Conservation (phyloP, 2,329 filamentous ascomycete genomes). For the Colletotrichum theobromicola region DNA sequence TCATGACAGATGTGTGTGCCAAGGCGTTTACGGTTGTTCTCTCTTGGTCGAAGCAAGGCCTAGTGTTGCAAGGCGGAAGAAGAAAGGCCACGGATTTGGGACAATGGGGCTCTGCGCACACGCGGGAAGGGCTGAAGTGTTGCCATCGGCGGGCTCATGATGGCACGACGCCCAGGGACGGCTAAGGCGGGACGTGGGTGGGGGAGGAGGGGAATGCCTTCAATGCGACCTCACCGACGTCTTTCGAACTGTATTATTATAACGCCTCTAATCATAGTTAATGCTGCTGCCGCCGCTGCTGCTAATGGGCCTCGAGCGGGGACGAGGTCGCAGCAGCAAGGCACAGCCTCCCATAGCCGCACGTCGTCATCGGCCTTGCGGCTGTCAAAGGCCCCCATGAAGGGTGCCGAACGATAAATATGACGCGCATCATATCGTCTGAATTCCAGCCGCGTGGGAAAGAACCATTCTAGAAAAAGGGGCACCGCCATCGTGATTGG, state of each 20-base stretch:
- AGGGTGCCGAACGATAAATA: not conserved
- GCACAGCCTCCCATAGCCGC: not conserved
- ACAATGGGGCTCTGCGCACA: conserved; percentile 3
- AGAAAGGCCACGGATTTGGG: not conserved
- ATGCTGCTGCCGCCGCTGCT: not conserved
- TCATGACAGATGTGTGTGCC: not conserved
- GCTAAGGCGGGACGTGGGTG: not conserved
- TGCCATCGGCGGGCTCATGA: not conserved
- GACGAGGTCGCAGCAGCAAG: not conserved
- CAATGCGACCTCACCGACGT: not conserved
- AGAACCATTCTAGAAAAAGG: not conserved
- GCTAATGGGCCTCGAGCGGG: not conserved
- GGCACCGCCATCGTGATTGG: not conserved
- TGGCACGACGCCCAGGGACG: conserved; percentile 17
- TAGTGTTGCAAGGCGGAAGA: not conserved
- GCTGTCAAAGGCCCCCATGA: not conserved
- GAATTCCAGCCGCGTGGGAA: not conserved
- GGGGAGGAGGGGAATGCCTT: not conserved
- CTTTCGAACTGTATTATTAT: not conserved
- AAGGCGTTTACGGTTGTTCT: not conserved
- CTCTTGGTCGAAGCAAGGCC: not conserved
- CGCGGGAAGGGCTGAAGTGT: not conserved
- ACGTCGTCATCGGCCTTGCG: not conserved
- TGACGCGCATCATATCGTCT: conserved; percentile 3
- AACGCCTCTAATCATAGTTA: not conserved